These are phyloP conservation scores for Colletotrichum sp. DNA, from an alignment of 2,329 filamentous ascomycete species.

Conservation along the genomic window DNA sequence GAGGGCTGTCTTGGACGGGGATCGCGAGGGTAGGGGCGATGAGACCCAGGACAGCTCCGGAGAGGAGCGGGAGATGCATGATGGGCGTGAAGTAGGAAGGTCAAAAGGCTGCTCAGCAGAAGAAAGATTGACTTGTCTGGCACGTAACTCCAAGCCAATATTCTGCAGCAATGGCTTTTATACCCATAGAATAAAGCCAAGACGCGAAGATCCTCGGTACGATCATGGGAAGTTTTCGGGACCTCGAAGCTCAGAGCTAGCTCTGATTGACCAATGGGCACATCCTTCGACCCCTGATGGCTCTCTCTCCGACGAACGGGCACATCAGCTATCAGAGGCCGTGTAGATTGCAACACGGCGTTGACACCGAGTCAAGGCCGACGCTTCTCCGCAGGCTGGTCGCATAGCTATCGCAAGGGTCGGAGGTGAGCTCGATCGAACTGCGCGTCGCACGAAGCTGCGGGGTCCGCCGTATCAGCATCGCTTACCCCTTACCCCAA, in stretches of 20 bases:
- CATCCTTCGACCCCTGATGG: background rate
- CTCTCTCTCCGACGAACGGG: background rate
- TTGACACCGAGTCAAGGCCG: constrained; percentile 12
- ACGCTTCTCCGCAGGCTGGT: constrained; percentile 7
- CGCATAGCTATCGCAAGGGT: background rate
- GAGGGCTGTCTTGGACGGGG: constrained; percentile 52
- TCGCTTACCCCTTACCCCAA: background rate
- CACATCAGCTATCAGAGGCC: background rate
- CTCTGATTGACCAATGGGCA: constrained; percentile 11
- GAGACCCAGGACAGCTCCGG: background rate
- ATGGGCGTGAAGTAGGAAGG: background rate
- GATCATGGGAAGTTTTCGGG: background rate
- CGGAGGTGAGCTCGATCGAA: background rate
- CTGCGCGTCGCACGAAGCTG: background rate
- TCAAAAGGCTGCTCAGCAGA: background rate
- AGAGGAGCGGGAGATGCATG: constrained; percentile 8
- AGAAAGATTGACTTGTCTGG: background rate
- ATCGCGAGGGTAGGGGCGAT: background rate
- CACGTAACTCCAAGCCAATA: too few relatives aligned
- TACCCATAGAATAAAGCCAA: background rate
- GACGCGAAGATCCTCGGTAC: background rate
- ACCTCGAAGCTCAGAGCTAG: background rate
- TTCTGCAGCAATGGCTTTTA: background rate
- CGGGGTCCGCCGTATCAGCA: constrained; percentile 3
- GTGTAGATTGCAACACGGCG: background rate